Percentiles rank a stretch among this genome's conserved stretches.
phyloP scores from a whole-genome alignment of 495 filamentous ascomycete genomes.

The Oidiodendron maius region DNA sequence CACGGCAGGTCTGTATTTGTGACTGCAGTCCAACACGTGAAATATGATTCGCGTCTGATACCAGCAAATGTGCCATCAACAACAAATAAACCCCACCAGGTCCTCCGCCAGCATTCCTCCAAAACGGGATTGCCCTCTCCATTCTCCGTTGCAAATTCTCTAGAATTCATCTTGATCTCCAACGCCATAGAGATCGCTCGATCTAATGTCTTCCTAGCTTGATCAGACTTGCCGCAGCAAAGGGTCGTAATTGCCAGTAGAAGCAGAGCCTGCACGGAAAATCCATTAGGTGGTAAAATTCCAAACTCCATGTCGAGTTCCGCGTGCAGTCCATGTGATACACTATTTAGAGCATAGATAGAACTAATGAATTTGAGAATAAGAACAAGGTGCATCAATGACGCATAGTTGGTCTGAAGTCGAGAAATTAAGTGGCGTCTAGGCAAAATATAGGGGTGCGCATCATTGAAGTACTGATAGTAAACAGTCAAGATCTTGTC shows the following conservation, averaged over 20 bases:
- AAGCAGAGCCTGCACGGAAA: slow-evolving; percentile 60
- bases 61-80: slow-evolving; percentile 43
- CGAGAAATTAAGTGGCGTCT: slow-evolving; percentile 27
- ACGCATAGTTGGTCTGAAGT: slow-evolving; percentile 9
- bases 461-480: slow-evolving; percentile 50
- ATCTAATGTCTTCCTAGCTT: slow-evolving; percentile 47
- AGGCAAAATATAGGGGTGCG: slow-evolving; percentile 52
- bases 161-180: slow-evolving; percentile 58
- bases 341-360: slow-evolving; percentile 26
- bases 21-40: slow-evolving; percentile 28
- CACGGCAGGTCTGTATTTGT: slow-evolving; percentile 51
- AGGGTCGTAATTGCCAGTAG: slow-evolving; percentile 60
- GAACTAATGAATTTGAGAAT: slow-evolving; percentile 54
- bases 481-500: slow-evolving; percentile 36
- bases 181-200: slow-evolving; percentile 54
- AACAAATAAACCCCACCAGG: slow-evolving; percentile 71
- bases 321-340: slow-evolving; percentile 28
- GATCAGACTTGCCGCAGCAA: slow-evolving; percentile 50
- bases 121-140: slow-evolving; percentile 44
- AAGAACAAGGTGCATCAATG: slow-evolving; percentile 34
- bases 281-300: slow-evolving; percentile 39
- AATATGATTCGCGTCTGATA: slow-evolving; percentile 27
- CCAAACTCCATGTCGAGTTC: slow-evolving; percentile 33
- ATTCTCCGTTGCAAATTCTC: slow-evolving; percentile 37
- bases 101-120: slow-evolving; percentile 61